Conservation (phyloP, 495 filamentous ascomycete genomes). For the Chaetomium fimeti region DNA sequence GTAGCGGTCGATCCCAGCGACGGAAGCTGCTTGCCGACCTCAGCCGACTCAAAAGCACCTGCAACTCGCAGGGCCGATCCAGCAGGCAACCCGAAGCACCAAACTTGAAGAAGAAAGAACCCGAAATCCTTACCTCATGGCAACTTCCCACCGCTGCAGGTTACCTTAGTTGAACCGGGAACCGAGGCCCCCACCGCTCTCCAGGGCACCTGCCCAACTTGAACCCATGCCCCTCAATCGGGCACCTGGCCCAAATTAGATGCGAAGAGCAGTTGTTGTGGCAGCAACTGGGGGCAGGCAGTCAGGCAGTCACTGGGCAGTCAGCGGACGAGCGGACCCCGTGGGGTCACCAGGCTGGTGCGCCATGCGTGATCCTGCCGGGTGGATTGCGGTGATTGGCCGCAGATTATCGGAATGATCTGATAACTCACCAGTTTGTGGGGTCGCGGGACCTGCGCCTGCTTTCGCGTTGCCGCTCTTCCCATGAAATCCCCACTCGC, state of each 20-base stretch:
- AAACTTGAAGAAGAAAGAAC: background rate
- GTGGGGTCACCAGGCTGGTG: conserved; percentile 7
- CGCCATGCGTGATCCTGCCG: background rate
- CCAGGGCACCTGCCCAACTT: conserved; percentile 1
- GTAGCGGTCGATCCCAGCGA: background rate
- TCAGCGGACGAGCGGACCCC: background rate
- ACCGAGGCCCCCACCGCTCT: background rate
- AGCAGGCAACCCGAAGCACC: no score
- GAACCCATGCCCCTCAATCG: background rate
- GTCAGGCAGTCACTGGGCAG: conserved; percentile 1
- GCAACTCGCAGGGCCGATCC: conserved; percentile 3
- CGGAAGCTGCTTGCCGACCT: background rate
- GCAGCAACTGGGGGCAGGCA: conserved; percentile 11
- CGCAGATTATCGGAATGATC: conserved; percentile 36
- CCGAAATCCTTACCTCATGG: background rate
- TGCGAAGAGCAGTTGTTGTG: background rate
- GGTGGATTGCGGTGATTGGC: conserved; percentile 22
- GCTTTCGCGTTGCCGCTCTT: background rate
- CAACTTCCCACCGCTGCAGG: background rate
- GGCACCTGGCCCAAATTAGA: conserved; percentile 9
- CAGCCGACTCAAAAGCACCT: no score
- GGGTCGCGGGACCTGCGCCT: background rate
- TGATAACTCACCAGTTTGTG: conserved; percentile 25
- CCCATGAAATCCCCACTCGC: background rate
- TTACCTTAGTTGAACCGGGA: background rate